Conservation (phyloP, 805 yeast species). For the Candida caryicola region DNA sequence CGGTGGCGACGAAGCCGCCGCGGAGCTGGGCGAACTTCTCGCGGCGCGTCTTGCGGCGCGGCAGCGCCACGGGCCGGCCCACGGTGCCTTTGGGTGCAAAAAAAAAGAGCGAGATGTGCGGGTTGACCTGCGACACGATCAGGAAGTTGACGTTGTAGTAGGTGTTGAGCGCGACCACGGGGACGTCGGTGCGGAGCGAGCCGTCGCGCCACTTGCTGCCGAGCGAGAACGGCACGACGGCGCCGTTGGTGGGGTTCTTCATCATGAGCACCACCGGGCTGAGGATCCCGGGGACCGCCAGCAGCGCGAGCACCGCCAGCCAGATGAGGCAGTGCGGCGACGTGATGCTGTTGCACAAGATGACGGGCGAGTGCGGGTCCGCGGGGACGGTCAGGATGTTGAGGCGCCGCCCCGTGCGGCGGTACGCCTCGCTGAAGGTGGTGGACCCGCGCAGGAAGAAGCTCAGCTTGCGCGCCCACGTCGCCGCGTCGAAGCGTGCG, state of each 20-base stretch:
- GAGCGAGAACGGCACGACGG: constrained; percentile 63
- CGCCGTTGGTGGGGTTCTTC: constrained; percentile 40
- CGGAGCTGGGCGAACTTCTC: constrained; percentile 46
- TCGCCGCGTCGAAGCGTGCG: constrained; percentile 71
- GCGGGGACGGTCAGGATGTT: constrained; percentile 80
- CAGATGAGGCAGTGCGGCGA: constrained; percentile 81
- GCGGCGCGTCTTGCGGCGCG: constrained; percentile 39
- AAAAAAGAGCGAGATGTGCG: constrained; percentile 73
- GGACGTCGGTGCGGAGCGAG: constrained; percentile 73
- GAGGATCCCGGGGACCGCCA: constrained; percentile 80
- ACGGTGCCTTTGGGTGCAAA: constrained; percentile 79
- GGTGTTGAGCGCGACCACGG: constrained; percentile 68
- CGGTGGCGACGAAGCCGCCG: constrained; percentile 76
- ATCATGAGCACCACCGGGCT: constrained; percentile 80
- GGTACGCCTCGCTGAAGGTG: constrained; percentile 68
- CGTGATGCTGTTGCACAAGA: constrained; percentile 71
- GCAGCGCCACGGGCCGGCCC: constrained; percentile 68
- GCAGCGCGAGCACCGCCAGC: constrained; percentile 72
- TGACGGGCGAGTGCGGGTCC: constrained; percentile 78
- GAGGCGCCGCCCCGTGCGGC: constrained; percentile 64
- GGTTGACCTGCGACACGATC: constrained; percentile 79
- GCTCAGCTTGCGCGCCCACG: constrained; percentile 65
- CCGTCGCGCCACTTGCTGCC: constrained; percentile 82
- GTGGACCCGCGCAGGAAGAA: constrained; percentile 74
- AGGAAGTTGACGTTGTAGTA: constrained; percentile 75